Conservation (phyloP, 805 yeast species). For the Diddensiella caesifluorescens region DNA sequence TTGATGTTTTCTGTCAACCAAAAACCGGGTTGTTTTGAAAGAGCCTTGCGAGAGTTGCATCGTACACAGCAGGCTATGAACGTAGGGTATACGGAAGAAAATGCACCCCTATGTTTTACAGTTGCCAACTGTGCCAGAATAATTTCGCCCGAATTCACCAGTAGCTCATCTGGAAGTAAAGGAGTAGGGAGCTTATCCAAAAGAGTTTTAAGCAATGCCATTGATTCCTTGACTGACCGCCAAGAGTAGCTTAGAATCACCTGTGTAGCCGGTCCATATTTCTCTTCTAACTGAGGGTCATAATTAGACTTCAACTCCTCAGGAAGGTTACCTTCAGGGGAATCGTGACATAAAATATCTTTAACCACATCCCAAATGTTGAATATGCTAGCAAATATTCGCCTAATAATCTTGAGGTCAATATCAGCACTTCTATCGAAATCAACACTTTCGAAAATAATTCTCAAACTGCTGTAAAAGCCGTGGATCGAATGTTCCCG, state of each 20-base stretch:
- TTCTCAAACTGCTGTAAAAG: constrained; percentile 51
- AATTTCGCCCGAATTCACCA: constrained; percentile 45
- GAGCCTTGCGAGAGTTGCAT: constrained; percentile 38
- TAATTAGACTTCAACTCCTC: constrained; percentile 30
- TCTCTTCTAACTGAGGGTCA: constrained; percentile 23
- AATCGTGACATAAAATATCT: constrained; percentile 55
- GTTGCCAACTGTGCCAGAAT: constrained; percentile 62
- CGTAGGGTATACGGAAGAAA: constrained; percentile 81
- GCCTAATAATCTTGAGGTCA: constrained; percentile 21
- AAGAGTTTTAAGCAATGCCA: constrained; percentile 46
- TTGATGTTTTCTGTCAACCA: constrained; percentile 61
- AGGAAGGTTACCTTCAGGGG: constrained; percentile 65
- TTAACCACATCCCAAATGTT: constrained; percentile 43
- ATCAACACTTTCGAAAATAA: constrained; percentile 37
- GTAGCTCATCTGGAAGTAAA: constrained; percentile 25
- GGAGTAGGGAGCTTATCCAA: constrained; percentile 32
- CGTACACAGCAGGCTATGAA: constrained; percentile 59
- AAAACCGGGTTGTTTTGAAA: constrained; percentile 38
- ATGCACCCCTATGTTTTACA: constrained; percentile 87
- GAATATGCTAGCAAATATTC: constrained; percentile 18
- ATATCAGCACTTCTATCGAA: constrained; percentile 8
- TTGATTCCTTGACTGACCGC: constrained; percentile 77
- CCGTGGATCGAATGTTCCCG: constrained; percentile 60
- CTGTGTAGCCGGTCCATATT: constrained; percentile 36
- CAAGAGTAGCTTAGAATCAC: constrained; percentile 63